Base-by-base conservation (phyloP, 2,329 filamentous ascomycete species). In the Aspergillus tamarii region DNA sequence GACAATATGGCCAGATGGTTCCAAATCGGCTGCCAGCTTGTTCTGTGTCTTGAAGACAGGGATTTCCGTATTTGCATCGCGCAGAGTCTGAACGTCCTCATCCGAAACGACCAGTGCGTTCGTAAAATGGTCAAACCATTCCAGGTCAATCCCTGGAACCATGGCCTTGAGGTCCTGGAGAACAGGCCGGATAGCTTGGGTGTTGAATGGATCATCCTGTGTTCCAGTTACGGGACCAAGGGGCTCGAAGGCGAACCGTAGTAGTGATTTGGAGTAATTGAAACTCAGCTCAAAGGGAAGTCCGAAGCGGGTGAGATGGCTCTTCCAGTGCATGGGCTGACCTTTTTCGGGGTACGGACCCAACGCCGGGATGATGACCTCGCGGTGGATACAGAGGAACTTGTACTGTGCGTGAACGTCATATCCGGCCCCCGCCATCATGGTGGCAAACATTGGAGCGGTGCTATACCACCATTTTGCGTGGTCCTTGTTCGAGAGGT, bases 211-310 rank as follows among this genome's bases (percentile, higher is more conserved):
- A n/a, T 67, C 66, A 3, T 59, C 34, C 11, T 19, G 26, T 6
- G 66, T 62, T 12, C 65, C 65, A 2, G 65, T 64, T 16, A 48
- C 12, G 16, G 63, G 43, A 32, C 57, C 64, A 9, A 67, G 57
- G n/a, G 66, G 66, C 59, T 68, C 66, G 32, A 60, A 66, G 41
- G 65, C 57, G 11, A 62, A 67, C 26, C 66, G 60, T 1, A 68
- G 41, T 12, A 61, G 21, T 8, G 58, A 62, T 16, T 67, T 48
- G 7, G 65, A 60, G 41, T 60, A 67, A 34, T 68, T 68, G 23
- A 67, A 55, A 32, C 65, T 67, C 52, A 67, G 41, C 34, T 68
- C 66, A 48, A 67, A 64, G 1, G 67, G 64, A 11, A 59, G 57
- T 26, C 67, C 67, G 23, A 62, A 67, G 28, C 63, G 65, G 0